Percentiles rank a stretch among this genome's conserved stretches.
Evolutionary conservation across 345 rosid species (phyloP).

Genomic region (Populus davidiana): DNA sequence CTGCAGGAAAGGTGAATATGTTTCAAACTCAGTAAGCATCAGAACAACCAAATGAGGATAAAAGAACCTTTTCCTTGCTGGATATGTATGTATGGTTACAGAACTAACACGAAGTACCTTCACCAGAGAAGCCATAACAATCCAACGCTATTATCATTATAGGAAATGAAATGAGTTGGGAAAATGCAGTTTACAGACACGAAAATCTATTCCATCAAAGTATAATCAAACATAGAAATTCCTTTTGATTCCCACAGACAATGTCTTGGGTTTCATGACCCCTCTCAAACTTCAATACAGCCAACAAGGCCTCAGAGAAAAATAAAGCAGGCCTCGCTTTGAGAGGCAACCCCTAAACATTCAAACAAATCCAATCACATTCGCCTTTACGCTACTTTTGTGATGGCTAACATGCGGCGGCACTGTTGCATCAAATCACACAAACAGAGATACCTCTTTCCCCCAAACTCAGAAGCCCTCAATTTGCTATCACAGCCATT

Average conservation of each 20-base stretch:
- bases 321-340: constrained; percentile 15
- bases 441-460: not conserved
- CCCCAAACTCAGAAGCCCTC: not conserved
- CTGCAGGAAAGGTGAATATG: not conserved
- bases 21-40: not conserved
- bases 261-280: constrained; percentile 17
- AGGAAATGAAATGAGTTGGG: not conserved
- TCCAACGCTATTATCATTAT: not conserved
- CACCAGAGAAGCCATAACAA: not conserved
- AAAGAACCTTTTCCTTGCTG: not conserved
- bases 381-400: constrained; percentile 24
- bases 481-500: constrained; percentile 17
- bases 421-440: constrained; percentile 42
- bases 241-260: constrained; percentile 16
- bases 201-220: not conserved
- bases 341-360: constrained; percentile 33
- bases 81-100: not conserved
- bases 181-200: not conserved
- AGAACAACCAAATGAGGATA: not conserved
- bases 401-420: constrained; percentile 35
- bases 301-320: constrained; percentile 12
- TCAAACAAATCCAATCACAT: constrained; percentile 48
- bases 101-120: not conserved
- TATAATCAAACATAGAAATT: constrained; percentile 9
- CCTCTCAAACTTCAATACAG: constrained; percentile 9